Evolutionary conservation across 352 stramenopile species (phyloP), one percentile per base, ranked within the genome.

Genomic region (Pythium dissotocum): DNA sequence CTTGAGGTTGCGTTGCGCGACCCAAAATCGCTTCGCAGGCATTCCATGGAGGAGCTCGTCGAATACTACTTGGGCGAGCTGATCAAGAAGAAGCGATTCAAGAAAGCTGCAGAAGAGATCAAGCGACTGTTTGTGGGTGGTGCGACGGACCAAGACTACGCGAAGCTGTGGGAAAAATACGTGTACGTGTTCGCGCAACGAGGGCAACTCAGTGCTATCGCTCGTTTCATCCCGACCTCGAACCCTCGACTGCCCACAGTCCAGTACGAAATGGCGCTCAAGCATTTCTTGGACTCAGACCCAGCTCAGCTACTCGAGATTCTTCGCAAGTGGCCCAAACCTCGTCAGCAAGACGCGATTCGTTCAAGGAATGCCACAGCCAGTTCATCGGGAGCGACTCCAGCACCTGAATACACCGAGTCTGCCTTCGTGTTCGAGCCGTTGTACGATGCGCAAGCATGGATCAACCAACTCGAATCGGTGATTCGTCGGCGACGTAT

Each of bases 181-280:
- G 81, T 95, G 3, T 95, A 95, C 52, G 80, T 95, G 30, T 95
- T 93, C 62, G 84, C 85, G 0, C 87, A 95, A 65, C 83, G 83
- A 32, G 84, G 84, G 0, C 83, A 93, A 52, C 52, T 95, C 59
- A 86, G 76, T 62, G 79, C 82, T 13, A 91, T 95, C 57, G 85
- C 85, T 5, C 78, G 78, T 5, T 89, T 72, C 65, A 88, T 95
- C 40, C 87, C 87, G n/a, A 93, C 87, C 0, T 63, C 83, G 0
- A 93, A 69, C 42, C 85, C 85, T n/a, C 75, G 85, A 3, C 67
- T 95, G 6, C 87, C 87, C 0, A 80, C 75, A 8, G 76, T 82
- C 40, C 82, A 92, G 59, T 95, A 95, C 61, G 87, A 95, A 46
- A 95, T 95, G 87, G 83, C 93, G 16, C 70, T 95, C 32, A 90